A percentile compares a stretch with the other conserved stretches of the same genome.
These are phyloP conservation scores for Didymella pinodella DNA, from an alignment of 2,329 filamentous ascomycete genomes.

Conservation along the genomic window DNA sequence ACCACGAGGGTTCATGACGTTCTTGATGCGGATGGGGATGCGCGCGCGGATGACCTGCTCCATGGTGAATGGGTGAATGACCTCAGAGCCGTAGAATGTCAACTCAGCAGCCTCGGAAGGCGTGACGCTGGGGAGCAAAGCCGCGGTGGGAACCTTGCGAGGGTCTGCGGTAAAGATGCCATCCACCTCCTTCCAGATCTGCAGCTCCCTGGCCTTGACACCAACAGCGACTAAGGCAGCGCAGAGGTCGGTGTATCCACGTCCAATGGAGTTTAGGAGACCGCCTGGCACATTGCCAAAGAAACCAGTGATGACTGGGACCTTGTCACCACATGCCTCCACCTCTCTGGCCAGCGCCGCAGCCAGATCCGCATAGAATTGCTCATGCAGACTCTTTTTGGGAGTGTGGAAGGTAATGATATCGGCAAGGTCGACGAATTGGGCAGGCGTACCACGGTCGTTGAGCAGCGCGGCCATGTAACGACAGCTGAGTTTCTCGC, in stretches of 20 bases:
- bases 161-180: constrained; percentile 90
- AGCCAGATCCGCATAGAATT: constrained; percentile 57
- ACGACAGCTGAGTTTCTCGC: constrained; percentile 92
- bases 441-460: constrained; percentile 81
- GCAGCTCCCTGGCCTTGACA: constrained; percentile 83
- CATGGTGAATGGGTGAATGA: constrained; percentile 99
- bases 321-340: constrained; percentile 53
- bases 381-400: constrained; percentile 53
- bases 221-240: constrained; percentile 91
- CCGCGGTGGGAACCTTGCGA: constrained; percentile 89
- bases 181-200: constrained; percentile 99
- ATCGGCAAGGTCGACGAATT: constrained; percentile 90
- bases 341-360: constrained; percentile 54
- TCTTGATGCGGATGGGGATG: constrained; percentile 89
- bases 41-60: constrained; percentile 82
- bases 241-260: constrained; percentile 96
- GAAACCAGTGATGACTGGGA: constrained; percentile 76
- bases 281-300: constrained; percentile 94
- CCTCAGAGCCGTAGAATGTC: constrained; percentile 79
- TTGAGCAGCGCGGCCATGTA: constrained; percentile 87
- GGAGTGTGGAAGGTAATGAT: constrained; percentile 70
- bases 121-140: constrained; percentile 85
- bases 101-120: constrained; percentile 94
- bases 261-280: constrained; percentile 87
- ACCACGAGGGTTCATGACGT: constrained; percentile 84